Base-by-base conservation (phyloP, 1,284 basidiomycete species). In the Sparassis latifolia region DNA sequence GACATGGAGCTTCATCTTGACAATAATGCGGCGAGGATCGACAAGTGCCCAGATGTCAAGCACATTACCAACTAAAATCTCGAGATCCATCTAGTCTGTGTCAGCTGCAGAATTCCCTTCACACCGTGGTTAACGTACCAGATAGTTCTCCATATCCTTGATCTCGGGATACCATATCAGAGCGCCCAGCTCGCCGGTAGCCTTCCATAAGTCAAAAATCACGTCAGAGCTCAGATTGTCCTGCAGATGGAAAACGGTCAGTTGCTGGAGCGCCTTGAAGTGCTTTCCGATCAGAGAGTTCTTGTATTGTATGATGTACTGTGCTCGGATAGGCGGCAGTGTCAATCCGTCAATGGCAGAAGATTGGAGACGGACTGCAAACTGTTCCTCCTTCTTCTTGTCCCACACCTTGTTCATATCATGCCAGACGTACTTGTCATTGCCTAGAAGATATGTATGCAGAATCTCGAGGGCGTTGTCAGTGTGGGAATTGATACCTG, bases 91-190 rank as follows among this genome's bases (percentile, higher is more conserved):
- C 57, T 53, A 31, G 2, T 42, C 20, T 37, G 12, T 37, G 35
- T 37, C 35, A 37, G 35, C 35, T 7, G 12, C 35, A 37, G 35
- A 37, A 37, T 37, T 7, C 6, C 35, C 35, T 37, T 6, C 12
- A 37, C n/a, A 37, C 12, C 7, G 35, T 6, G 12, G 7, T 12
- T 37, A 12, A 37, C 57, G 12, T 47, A 70, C 69, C 33, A 66
- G 45, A 54, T 72, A 71, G 29, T 51, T 3, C 2, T 66, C 60
- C 48, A 69, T 59, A 40, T 71, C 52, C 0, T 53, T 28, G 30
- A 76, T 73, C 29, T 66, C 60, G 0, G 61, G 62, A 33, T 58
- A 62, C 68, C 70, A 75, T 0, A 74, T 41, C 5, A 68, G 7
- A 1, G 63, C 63, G 1, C 55, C 60, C 2, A 73, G 59, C 39